Conservation (phyloP, 208 protist species). For the Wallacemonas sp. region DNA sequence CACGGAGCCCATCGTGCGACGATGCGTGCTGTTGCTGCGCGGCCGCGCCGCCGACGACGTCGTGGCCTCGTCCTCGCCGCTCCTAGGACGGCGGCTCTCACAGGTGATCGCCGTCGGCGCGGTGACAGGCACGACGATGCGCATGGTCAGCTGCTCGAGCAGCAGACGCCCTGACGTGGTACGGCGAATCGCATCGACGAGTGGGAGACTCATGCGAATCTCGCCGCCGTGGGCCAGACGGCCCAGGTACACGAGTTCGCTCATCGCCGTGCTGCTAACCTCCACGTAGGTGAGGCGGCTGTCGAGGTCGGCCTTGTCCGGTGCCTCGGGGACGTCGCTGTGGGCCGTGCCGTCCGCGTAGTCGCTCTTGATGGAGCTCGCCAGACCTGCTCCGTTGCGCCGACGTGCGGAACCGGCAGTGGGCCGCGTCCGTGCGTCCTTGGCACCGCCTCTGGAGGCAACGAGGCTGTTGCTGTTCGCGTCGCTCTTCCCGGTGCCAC, state of each 20-base stretch:
- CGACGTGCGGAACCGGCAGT: no score
- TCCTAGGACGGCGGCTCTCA: background rate
- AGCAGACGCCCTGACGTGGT: conserved; percentile 52
- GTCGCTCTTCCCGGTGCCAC: no score
- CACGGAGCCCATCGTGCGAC: no score
- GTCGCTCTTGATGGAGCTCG: background rate
- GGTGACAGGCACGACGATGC: conserved; percentile 35
- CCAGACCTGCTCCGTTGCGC: background rate
- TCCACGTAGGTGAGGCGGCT: conserved; percentile 20
- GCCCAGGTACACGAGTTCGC: conserved; percentile 49
- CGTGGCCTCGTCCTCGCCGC: no score
- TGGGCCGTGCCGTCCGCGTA: background rate
- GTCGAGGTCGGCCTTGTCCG: background rate
- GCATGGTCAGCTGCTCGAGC: conserved; percentile 58
- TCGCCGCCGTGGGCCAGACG: conserved; percentile 57
- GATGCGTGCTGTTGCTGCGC: no score
- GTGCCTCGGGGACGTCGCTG: background rate
- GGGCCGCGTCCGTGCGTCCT: no score
- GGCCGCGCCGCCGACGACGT: no score
- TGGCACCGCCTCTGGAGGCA: no score
- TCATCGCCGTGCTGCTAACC: conserved; percentile 59
- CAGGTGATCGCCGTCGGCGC: conserved; percentile 5
- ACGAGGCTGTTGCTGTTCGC: no score
- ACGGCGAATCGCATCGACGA: conserved; percentile 32
- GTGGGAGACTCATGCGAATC: conserved; percentile 47